These are phyloP conservation scores for Neonectria faginata DNA, from an alignment of 2,329 filamentous ascomycete genomes.

Conservation along the genomic window DNA sequence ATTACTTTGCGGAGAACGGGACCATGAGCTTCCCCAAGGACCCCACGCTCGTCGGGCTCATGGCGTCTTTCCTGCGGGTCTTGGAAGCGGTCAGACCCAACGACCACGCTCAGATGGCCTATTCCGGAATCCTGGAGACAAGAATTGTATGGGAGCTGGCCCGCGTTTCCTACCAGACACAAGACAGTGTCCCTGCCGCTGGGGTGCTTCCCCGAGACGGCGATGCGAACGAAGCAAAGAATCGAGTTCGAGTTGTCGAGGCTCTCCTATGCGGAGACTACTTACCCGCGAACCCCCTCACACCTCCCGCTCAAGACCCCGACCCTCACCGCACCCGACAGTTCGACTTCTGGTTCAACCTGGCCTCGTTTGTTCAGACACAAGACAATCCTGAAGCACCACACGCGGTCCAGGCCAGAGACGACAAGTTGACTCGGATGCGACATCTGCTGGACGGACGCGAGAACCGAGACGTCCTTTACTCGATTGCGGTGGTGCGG, in stretches of 20 bases:
- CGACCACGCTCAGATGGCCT: slow-evolving; percentile 64
- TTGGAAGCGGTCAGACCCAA: slow-evolving; percentile 62
- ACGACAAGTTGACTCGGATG: slow-evolving; percentile 73
- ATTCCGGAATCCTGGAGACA: slow-evolving; percentile 67
- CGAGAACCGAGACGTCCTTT: slow-evolving; percentile 91
- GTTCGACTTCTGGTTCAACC: slow-evolving; percentile 83
- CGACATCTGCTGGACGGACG: slow-evolving; percentile 80
- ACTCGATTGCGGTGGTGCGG: slow-evolving; percentile 85
- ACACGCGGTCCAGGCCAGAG: slow-evolving; percentile 63
- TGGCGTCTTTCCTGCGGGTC: slow-evolving; percentile 72
- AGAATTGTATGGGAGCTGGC: slow-evolving; percentile 71
- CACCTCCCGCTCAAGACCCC: slow-evolving; percentile 60
- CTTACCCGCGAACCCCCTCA: slow-evolving; percentile 68
- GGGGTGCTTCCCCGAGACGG: slow-evolving; percentile 62
- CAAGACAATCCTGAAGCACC: slow-evolving; percentile 67
- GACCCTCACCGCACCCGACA: slow-evolving; percentile 70
- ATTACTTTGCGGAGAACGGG: slow-evolving; percentile 63
- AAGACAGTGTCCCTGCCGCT: slow-evolving; percentile 49
- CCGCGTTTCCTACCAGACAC: slow-evolving; percentile 58
- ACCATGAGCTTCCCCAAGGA: slow-evolving; percentile 63
- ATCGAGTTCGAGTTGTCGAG: slow-evolving; percentile 81
- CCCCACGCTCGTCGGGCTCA: slow-evolving; percentile 71
- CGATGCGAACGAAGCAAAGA: slow-evolving; percentile 72
- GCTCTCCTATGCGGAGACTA: slow-evolving; percentile 79
- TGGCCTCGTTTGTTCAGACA: slow-evolving; percentile 73